These are phyloP conservation scores for Ustilaginoidea virens DNA, from an alignment of 2,329 filamentous ascomycete genomes.

Conservation along the genomic window DNA sequence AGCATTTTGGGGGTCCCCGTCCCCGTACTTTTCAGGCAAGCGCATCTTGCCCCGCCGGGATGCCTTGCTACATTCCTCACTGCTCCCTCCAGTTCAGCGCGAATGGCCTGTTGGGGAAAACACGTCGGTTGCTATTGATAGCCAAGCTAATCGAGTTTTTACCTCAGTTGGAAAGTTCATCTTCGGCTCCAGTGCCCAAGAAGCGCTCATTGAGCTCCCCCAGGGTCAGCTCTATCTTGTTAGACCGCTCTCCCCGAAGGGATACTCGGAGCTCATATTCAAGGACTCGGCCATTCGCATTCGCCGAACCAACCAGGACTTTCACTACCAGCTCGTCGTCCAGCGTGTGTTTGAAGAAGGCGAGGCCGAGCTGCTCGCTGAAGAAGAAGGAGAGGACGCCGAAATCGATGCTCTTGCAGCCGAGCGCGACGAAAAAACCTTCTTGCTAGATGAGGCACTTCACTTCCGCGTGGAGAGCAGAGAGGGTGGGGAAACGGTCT, in stretches of 20 bases:
- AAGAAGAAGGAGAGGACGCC: conserved; percentile 75
- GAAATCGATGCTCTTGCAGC: conserved; percentile 56
- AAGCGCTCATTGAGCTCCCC: conserved; percentile 84
- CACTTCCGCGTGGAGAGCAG: conserved; percentile 76
- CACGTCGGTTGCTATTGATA: no score
- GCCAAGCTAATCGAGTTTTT: neutral
- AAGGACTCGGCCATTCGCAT: conserved; percentile 90
- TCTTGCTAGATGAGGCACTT: conserved; percentile 82
- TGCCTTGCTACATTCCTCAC: no score
- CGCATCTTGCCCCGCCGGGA: no score
- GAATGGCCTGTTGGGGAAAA: no score
- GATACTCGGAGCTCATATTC: conserved; percentile 97
- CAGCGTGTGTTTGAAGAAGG: conserved; percentile 96
- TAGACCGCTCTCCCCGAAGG: conserved; percentile 85
- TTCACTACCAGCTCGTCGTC: conserved; percentile 92
- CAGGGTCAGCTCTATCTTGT: conserved; percentile 97
- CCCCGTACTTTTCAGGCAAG: no score
- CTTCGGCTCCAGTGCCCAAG: conserved; percentile 75
- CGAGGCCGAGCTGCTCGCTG: conserved; percentile 78
- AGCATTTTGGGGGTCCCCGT: no score
- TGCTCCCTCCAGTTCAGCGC: no score
- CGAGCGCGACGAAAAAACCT: conserved; percentile 94
- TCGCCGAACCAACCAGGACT: conserved; percentile 83
- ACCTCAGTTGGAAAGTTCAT: conserved; percentile 72
- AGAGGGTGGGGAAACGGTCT: conserved; percentile 65